phyloP scores from a whole-genome alignment of 1,139 yeast genomes.

The Saccharomyces hybrid region DNA sequence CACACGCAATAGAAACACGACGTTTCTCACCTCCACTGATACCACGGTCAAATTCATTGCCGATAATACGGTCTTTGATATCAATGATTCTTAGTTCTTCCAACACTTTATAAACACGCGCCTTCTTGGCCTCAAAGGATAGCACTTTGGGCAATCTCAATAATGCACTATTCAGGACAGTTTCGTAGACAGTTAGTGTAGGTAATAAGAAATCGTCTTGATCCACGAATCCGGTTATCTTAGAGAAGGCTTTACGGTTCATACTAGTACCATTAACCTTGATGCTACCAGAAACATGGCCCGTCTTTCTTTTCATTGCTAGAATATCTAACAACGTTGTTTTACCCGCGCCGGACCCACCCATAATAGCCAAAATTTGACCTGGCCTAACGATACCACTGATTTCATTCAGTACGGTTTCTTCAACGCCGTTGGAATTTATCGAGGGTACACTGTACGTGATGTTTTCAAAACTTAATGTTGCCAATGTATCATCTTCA shows the following conservation, averaged over 20 bases:
- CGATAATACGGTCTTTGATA: conserved; percentile 80
- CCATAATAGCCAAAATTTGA: conserved; percentile 92
- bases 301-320: conserved; percentile 81
- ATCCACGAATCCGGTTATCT: conserved; percentile 87
- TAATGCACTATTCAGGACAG: conserved; percentile 86
- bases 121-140: conserved; percentile 63
- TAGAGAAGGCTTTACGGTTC: conserved; percentile 43
- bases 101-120: conserved; percentile 78
- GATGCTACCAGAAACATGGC: conserved; percentile 55
- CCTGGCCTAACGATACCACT: conserved; percentile 80
- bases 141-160: conserved; percentile 75
- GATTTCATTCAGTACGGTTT: conserved; percentile 49
- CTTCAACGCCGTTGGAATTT: conserved; percentile 16
- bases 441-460: conserved; percentile 44
- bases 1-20: conserved; percentile 86
- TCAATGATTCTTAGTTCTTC: conserved; percentile 75
- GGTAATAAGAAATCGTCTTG: conserved; percentile 90
- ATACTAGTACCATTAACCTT: conserved; percentile 60
- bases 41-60: conserved; percentile 84
- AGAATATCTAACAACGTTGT: conserved; percentile 86
- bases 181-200: conserved; percentile 90
- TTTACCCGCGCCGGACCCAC: conserved; percentile 98
- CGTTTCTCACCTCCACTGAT: conserved; percentile 93
- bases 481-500: conserved; percentile 47
- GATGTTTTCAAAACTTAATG: conserved; percentile 67